phyloP scores from a whole-genome alignment of 108 stramenopile species.

The Pseudonitzschia multiseries region DNA sequence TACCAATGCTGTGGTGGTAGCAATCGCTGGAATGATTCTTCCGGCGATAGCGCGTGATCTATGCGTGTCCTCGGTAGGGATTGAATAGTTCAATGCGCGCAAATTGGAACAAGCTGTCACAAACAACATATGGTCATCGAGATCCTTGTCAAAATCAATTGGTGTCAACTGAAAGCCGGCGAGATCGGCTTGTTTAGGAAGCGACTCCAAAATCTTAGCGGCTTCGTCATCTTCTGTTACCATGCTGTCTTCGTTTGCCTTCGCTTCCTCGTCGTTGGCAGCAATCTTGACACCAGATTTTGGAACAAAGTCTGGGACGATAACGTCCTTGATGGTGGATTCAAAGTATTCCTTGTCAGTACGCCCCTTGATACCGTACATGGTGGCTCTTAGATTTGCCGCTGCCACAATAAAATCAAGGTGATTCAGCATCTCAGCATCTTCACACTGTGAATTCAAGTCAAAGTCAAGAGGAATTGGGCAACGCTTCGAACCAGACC shows the following conservation, averaged over 20 bases:
- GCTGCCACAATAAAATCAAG: constrained; percentile 92
- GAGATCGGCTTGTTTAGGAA: constrained; percentile 82
- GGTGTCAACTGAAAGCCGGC: constrained; percentile 86
- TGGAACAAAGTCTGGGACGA: constrained; percentile 94
- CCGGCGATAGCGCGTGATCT: constrained; percentile 97
- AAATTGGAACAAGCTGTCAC: constrained; percentile 96
- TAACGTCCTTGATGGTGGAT: constrained; percentile 76
- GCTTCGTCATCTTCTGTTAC: constrained; percentile 61
- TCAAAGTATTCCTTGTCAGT: constrained; percentile 81
- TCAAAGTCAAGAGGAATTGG: constrained; percentile 90
- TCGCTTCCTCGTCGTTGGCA: constrained; percentile 90
- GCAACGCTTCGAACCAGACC: constrained; percentile 95
- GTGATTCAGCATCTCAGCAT: constrained; percentile 91
- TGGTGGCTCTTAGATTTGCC: constrained; percentile 92
- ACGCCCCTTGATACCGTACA: constrained; percentile 88
- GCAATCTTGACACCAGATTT: constrained; percentile 96
- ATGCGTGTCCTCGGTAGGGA: constrained; percentile 97
- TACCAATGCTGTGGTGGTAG: constrained; percentile 98
- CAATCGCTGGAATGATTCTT: constrained; percentile 98
- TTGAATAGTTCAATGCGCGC: constrained; percentile 95
- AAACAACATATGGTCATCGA: constrained; percentile 97
- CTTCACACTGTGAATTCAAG: constrained; percentile 72
- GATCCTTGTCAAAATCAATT: constrained; percentile 98
- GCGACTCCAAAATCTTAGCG: constrained; percentile 55
- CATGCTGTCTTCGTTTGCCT: constrained; percentile 46